Evolutionary conservation across 2,329 filamentous ascomycete genomes (phyloP).

Genomic region (Podosphaera xanthii): DNA sequence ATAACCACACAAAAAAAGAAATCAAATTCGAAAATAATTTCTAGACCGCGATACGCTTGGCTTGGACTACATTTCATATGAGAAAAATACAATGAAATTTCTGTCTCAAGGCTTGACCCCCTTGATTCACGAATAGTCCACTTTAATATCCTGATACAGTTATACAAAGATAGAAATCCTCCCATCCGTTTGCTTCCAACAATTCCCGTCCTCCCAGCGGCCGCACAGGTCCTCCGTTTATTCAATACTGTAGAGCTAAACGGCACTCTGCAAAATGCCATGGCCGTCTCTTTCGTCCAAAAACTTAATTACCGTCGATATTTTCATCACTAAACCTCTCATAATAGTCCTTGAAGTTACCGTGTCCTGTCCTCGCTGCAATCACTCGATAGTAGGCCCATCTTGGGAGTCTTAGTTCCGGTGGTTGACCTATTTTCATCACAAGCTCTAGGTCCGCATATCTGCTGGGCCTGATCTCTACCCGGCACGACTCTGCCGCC

Average conservation of each 20-base stretch:
- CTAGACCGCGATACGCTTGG: no score
- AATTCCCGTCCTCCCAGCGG: neutral
- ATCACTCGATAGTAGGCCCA: neutral
- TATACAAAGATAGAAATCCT: neutral
- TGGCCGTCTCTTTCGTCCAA: neutral
- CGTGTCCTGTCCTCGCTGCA: neutral
- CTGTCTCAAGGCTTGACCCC: no score
- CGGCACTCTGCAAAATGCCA: neutral
- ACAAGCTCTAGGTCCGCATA: neutral
- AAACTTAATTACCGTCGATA: neutral
- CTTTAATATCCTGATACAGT: neutral
- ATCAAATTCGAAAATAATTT: no score
- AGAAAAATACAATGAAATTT: no score
- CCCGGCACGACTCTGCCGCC: neutral
- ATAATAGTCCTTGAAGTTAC: neutral
- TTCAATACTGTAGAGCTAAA: neutral
- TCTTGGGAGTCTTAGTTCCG: constrained; percentile 27
- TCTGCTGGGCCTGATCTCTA: neutral
- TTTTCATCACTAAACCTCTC: neutral
- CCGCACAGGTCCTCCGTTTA: neutral
- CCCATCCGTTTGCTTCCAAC: neutral
- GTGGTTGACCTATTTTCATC: constrained; percentile 15
- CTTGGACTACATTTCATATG: no score
- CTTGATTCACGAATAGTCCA: no score
- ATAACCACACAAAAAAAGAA: no score